Percentiles rank a stretch among this genome's conserved stretches.
Conservation (phyloP, 2,329 filamentous ascomycete species). For the Capronia epimyces region DNA sequence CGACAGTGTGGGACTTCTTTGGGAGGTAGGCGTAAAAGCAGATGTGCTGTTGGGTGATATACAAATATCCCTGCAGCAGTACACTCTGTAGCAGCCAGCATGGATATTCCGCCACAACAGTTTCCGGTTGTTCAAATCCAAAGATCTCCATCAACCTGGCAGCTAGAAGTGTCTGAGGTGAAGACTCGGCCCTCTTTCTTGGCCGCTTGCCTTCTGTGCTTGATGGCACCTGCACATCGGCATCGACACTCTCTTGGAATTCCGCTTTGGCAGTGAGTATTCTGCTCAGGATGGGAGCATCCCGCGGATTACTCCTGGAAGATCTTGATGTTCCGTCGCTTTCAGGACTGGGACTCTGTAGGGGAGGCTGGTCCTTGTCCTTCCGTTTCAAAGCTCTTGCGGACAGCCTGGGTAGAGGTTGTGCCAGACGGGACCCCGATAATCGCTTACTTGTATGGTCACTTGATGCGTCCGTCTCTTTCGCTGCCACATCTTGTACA, state of each 20-base stretch:
- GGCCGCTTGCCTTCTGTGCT: conserved; percentile 26
- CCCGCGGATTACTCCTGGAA: conserved; percentile 38
- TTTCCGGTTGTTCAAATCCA: conserved; percentile 72
- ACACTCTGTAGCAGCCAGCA: conserved; percentile 92
- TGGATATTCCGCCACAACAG: conserved; percentile 83
- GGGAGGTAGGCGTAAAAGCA: conserved; percentile 98
- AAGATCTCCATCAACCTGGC: conserved; percentile 77
- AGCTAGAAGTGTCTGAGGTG: conserved; percentile 55
- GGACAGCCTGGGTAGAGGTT: conserved; percentile 58
- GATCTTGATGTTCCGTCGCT: conserved; percentile 21
- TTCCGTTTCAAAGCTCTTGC: conserved; percentile 27
- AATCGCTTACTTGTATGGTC: conserved; percentile 20
- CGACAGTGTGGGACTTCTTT: conserved; percentile 72
- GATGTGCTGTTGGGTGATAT: conserved; percentile 86
- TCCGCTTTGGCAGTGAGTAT: conserved; percentile 69
- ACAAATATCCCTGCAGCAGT: conserved; percentile 88
- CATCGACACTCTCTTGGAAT: conserved; percentile 38
- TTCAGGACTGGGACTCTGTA: conserved; percentile 13
- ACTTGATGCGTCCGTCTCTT: conserved; percentile 3
- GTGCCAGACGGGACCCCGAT: conserved; percentile 55
- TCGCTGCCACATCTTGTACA: conserved; percentile 6
- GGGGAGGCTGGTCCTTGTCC: conserved; percentile 6
- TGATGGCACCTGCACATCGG: conserved; percentile 5
- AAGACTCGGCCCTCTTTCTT: conserved; percentile 35
- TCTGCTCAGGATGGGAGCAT: conserved; percentile 68